Evolutionary conservation across 176 grass and related monocot species (phyloP).

Genomic region (Otatea glauca): DNA sequence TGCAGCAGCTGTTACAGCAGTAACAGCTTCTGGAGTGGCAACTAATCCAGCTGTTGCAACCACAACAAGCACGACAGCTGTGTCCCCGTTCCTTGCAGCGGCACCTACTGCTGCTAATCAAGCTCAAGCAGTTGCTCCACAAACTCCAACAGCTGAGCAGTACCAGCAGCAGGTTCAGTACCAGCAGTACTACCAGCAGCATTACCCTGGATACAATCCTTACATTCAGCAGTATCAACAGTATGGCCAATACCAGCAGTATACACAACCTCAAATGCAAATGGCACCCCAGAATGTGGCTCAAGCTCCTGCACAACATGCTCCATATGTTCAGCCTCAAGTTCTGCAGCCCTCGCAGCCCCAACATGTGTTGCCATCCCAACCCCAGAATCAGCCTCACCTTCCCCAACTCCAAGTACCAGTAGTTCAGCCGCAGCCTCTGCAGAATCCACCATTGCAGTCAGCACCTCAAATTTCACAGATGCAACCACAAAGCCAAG

Average conservation of each 20-base stretch:
- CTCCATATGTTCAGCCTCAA: constrained; percentile 59
- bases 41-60: constrained; percentile 42
- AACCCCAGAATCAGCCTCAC: constrained; percentile 39
- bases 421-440: constrained; percentile 52
- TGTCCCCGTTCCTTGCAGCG: constrained; percentile 32
- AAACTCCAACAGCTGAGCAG: constrained; percentile 65
- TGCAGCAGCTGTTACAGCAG: constrained; percentile 38
- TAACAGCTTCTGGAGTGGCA: constrained; percentile 36
- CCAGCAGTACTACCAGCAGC: constrained; percentile 82
- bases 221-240: constrained; percentile 87
- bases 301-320: constrained; percentile 57
- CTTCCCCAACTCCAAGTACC: constrained; percentile 43
- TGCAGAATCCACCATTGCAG: constrained; percentile 55
- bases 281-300: constrained; percentile 41
- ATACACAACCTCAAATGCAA: constrained; percentile 60
- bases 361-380: constrained; percentile 49
- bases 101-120: constrained; percentile 50
- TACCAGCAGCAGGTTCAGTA: constrained; percentile 20
- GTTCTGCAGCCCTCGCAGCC: constrained; percentile 39
- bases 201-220: constrained; percentile 75
- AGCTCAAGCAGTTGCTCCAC: constrained; percentile 48
- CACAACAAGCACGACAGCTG: constrained; percentile 10
- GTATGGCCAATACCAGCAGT: constrained; percentile 75
- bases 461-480: constrained; percentile 49
- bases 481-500: constrained; percentile 52